Evolutionary conservation across 2,329 filamentous ascomycete species (phyloP).

Genomic region (Fusarium sp.): DNA sequence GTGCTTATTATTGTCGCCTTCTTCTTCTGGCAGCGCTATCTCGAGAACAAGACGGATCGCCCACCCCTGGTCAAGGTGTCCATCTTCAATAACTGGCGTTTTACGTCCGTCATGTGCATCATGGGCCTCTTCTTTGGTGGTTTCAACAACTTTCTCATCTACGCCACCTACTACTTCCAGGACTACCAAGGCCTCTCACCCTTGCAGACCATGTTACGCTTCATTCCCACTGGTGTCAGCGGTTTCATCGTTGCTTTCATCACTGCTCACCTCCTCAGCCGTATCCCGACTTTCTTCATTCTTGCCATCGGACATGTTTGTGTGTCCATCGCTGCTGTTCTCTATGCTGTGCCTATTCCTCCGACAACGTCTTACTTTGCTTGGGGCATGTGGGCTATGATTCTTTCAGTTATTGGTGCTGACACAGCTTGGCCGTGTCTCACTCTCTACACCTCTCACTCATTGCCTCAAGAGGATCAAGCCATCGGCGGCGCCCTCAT

Average conservation of each 20-base stretch:
- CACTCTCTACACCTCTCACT: constrained; percentile 73
- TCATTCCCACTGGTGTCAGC: constrained; percentile 73
- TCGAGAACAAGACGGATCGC: constrained; percentile 48
- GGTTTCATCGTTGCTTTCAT: constrained; percentile 69
- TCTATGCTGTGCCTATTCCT: constrained; percentile 74
- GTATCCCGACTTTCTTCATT: constrained; percentile 69
- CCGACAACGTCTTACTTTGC: constrained; percentile 74
- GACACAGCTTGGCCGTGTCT: constrained; percentile 76
- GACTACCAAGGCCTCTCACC: constrained; percentile 71
- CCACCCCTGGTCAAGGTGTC: constrained; percentile 75
- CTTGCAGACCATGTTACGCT: constrained; percentile 76
- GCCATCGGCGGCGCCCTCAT: constrained; percentile 76
- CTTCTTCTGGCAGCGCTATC: constrained; percentile 68
- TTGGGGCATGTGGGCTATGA: constrained; percentile 74
- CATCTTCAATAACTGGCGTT: constrained; percentile 69
- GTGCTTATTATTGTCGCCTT: constrained; percentile 68
- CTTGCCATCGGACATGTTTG: constrained; percentile 68
- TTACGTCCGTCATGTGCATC: constrained; percentile 72
- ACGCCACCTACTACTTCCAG: constrained; percentile 78
- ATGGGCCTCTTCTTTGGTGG: constrained; percentile 75
- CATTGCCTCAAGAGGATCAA: constrained; percentile 72
- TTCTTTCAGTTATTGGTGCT: constrained; percentile 73
- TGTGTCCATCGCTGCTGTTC: constrained; percentile 66
- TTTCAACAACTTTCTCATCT: constrained; percentile 77
- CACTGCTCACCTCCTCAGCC: constrained; percentile 67